Base-by-base conservation (phyloP, 2,329 filamentous ascomycete genomes). In the Botrytis medusae region DNA sequence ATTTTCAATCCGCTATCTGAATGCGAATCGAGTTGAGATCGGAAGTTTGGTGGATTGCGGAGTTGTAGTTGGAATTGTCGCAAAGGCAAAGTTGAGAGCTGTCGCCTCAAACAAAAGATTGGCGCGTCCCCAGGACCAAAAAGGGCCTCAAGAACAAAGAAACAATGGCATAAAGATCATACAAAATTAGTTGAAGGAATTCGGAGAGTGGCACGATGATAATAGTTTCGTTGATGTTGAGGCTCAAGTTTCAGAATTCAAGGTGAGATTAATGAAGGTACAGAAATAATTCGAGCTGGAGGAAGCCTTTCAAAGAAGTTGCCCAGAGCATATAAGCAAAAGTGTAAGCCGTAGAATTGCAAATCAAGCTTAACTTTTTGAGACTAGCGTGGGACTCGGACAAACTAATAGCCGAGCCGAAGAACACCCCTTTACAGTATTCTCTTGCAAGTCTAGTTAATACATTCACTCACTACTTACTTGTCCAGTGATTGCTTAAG, bases 101-200 rank as follows among this genome's bases (percentile, higher is more conserved):
- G 65, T 72, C 63, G 71, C 40, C 59, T 69, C 63, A 34, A 69
- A 61, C 64, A 40, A 69, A 69, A 72, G 54, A 69, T 60, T 69
- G 71, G 63, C 71, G 71, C 71, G 71, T 72, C 63, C 63, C 54
- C 63, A 72, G 71, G 71, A 72, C 71, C 69, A 74, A 46, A 54
- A 60, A 71, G 69, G 73, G 71, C 73, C 72, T 76, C 42, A 75
- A 65, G 61, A 74, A 72, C 40, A 74, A 69, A 74, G 72, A 63
- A 62, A 68, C 46, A 72, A 64, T 65, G 61, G 67, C 73, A 77
- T 77, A 48, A 74, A 77, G 73, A 51, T 72, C 42, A 48, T 69
- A 67, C 60, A 65, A 44, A 54, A 60, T 37, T 48, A 22, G 29
- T 14, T 54, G 51, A 48, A 42, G 42, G 6, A 25, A n/a, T 25